Base-by-base conservation (phyloP, 768 basidiomycete species). In the Boletus subparvulus region DNA sequence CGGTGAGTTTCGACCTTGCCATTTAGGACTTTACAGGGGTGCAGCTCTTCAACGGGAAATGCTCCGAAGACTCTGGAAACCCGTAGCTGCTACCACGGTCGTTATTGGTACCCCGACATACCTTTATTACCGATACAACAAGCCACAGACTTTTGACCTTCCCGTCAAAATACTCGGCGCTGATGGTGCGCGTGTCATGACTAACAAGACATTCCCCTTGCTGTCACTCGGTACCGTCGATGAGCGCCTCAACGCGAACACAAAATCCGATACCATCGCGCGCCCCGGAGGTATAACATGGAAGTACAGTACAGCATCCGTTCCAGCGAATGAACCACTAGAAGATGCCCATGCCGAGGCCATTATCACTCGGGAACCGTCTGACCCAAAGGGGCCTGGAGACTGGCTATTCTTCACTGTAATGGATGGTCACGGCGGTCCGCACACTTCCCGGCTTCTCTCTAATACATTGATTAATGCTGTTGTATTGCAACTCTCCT, bases 361-460 rank as follows among this genome's bases (percentile, higher is more conserved):
- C 54, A 76, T 94, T 59, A 75, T 96, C 47, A 70, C 81, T 60
- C 78, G 86, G 39, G 85, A 90, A 65, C 74, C 74, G 4, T 74
- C 81, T n/a, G 83, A 86, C 61, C 77, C 81, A 11, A 77, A 81
- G 4, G 77, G 77, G 0, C 80, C 82, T 2, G 88, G 88, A 14
- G 90, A 92, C 65, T 80, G 89, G 57, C 77, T 93, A 42, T 90
- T 96, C 73, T 94, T 93, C 65, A 77, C 92, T 2, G 86, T 96
- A 36, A 89, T 96, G 86, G 94, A 94, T 63, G 94, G 94, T 3
- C 97, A 98, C 69, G 78, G 83, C 3, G 97, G 97, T 1, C 82
- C 75, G 37, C 81, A 92, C 50, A 98, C 96, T 3, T 94, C 92
- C 13, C 81, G 83, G 54, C 78, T 96, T 35, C 85, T 98, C 49